These are phyloP conservation scores for Eleusine coracana DNA, from an alignment of 176 grass and related monocot species.

Conservation along the genomic window DNA sequence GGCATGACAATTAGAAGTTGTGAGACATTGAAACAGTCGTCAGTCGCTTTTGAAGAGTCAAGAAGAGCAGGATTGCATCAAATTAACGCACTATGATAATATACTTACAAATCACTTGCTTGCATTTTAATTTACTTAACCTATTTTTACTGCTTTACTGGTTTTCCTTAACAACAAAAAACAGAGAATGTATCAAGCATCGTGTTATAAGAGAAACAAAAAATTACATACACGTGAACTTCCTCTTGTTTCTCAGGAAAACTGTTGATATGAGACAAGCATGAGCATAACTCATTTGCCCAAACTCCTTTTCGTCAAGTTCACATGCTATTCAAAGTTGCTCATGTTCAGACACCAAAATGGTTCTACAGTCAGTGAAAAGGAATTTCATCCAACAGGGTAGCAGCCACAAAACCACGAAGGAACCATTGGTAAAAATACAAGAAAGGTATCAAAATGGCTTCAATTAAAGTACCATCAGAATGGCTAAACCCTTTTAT, in stretches of 20 bases:
- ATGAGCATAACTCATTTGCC: not conserved
- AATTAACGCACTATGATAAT: not conserved
- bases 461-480: not conserved
- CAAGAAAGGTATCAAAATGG: not conserved
- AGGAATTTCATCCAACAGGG: not conserved
- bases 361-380: not conserved
- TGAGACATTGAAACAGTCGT: not conserved
- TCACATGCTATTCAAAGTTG: not conserved
- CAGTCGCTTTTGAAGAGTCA: not conserved
- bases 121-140: not conserved
- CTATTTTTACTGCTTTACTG: not conserved
- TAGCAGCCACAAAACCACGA: not conserved
- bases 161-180: not conserved
- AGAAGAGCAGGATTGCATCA: not conserved
- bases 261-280: not conserved
- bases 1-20: not conserved
- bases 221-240: too few species aligned
- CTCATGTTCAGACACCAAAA: not conserved
- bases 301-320: not conserved
- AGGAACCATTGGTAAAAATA: not conserved
- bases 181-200: not conserved
- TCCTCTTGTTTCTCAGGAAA: too few species aligned
- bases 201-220: not conserved
- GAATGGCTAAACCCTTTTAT: not conserved
- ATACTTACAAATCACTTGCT: too few species aligned